These are phyloP conservation scores for Populus nigra DNA, from an alignment of 345 rosid genomes.

Conservation along the genomic window DNA sequence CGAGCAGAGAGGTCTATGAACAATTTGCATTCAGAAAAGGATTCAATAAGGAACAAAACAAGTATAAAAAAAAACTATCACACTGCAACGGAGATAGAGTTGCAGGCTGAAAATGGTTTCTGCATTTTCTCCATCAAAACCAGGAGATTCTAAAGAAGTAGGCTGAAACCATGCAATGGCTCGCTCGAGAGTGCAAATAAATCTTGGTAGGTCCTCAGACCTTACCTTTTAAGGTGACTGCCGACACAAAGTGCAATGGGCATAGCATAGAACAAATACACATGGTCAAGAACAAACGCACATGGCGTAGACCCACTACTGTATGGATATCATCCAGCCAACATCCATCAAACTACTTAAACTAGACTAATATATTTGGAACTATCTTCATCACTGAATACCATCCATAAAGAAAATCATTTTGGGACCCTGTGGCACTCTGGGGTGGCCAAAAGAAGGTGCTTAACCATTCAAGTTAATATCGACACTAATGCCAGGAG, in stretches of 20 bases:
- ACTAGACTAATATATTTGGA: slow-evolving; percentile 3
- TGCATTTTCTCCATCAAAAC: background rate
- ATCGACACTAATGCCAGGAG: background rate
- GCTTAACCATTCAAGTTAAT: slow-evolving; percentile 3
- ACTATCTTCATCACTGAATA: slow-evolving; percentile 6
- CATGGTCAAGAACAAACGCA: slow-evolving; percentile 34
- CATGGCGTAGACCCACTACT: slow-evolving; percentile 28
- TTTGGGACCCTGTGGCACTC: background rate
- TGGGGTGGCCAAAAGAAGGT: background rate
- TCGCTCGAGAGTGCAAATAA: background rate
- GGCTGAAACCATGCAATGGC: background rate
- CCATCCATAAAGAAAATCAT: background rate
- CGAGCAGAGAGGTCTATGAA: background rate
- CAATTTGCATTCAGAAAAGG: background rate
- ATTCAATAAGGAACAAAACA: background rate
- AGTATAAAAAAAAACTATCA: background rate
- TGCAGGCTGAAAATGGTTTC: background rate
- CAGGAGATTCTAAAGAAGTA: background rate
- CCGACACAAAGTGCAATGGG: slow-evolving; percentile 20
- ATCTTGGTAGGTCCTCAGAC: slow-evolving; percentile 13
- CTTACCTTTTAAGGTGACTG: slow-evolving; percentile 19
- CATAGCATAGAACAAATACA: slow-evolving; percentile 21
- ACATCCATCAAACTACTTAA: background rate
- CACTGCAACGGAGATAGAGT: background rate
- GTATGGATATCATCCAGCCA: background rate